phyloP scores from a whole-genome alignment of 2,329 filamentous ascomycete genomes.

The Colletotrichum aenigma region DNA sequence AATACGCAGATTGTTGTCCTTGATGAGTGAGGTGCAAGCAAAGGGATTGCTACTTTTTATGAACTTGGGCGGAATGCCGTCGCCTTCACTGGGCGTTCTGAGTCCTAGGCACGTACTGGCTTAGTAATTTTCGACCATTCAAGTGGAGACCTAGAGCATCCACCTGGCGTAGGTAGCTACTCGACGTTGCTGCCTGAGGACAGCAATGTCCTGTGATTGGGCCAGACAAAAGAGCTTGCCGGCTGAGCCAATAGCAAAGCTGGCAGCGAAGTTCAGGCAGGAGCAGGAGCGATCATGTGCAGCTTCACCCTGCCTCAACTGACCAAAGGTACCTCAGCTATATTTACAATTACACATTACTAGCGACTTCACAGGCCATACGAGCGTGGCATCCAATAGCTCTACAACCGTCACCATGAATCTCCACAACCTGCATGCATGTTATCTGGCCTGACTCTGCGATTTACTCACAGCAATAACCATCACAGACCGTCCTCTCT shows the following conservation, averaged over 20 bases:
- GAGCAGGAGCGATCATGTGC: neutral
- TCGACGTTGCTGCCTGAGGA: conserved; percentile 6
- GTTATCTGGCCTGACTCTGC: neutral
- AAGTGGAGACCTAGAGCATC: neutral
- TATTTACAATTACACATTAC: neutral
- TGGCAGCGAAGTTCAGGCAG: neutral
- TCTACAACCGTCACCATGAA: neutral
- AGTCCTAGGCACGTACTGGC: neutral
- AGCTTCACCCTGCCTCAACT: neutral
- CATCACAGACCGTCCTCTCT: neutral
- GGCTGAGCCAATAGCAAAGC: neutral
- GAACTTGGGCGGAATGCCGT: neutral
- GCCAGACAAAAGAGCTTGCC: neutral
- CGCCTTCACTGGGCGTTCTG: neutral
- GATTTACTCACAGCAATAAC: neutral
- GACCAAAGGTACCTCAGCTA: neutral
- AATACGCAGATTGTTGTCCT: neutral
- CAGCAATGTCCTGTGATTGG: neutral
- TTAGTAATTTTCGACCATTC: neutral
- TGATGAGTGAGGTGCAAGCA: neutral
- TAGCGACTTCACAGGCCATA: neutral
- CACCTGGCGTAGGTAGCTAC: neutral
- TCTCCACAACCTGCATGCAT: neutral
- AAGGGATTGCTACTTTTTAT: neutral
- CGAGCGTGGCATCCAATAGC: neutral